A percentile compares a stretch with the other conserved stretches of the same genome.
phyloP scores from a whole-genome alignment of 2,329 filamentous ascomycete species.

The Fusarium palustre region DNA sequence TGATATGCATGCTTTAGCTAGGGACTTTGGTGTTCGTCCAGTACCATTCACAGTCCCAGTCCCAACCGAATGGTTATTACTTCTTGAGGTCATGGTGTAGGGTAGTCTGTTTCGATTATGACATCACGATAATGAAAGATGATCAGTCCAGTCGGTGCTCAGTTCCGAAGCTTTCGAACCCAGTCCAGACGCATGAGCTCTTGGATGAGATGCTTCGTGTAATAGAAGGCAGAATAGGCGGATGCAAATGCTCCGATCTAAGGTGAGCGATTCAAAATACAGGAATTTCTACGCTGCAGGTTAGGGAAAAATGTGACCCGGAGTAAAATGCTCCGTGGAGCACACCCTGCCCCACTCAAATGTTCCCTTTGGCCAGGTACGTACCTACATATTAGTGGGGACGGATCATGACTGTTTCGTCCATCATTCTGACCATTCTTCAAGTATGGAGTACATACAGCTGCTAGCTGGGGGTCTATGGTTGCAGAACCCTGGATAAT shows the following conservation, averaged over 20 bases:
- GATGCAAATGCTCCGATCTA: background rate
- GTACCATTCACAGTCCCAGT: too few relatives aligned
- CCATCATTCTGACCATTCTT: too few relatives aligned
- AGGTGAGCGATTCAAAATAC: background rate
- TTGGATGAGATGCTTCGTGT: background rate
- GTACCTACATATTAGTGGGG: too few relatives aligned
- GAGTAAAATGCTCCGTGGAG: background rate
- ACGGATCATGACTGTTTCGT: background rate
- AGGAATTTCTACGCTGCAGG: background rate
- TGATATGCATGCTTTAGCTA: conserved; percentile 9
- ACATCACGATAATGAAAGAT: background rate
- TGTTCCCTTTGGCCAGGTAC: too few relatives aligned
- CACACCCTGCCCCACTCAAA: too few relatives aligned
- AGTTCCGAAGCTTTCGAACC: background rate
- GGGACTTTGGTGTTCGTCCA: conserved; percentile 1
- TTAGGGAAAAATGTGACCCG: background rate
- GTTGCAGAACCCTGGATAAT: rapidly evolving
- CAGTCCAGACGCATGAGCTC: background rate
- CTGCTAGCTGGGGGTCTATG: background rate
- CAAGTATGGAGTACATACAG: too few relatives aligned
- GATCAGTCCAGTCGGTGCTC: background rate
- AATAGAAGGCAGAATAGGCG: background rate
- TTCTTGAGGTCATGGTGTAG: conserved; percentile 1
- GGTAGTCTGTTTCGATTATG: background rate
- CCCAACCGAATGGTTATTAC: background rate